Evolutionary conservation across 495 filamentous ascomycete species (phyloP), one percentile per base, ranked within the genome.

Genomic region (Xylaria castorea): DNA sequence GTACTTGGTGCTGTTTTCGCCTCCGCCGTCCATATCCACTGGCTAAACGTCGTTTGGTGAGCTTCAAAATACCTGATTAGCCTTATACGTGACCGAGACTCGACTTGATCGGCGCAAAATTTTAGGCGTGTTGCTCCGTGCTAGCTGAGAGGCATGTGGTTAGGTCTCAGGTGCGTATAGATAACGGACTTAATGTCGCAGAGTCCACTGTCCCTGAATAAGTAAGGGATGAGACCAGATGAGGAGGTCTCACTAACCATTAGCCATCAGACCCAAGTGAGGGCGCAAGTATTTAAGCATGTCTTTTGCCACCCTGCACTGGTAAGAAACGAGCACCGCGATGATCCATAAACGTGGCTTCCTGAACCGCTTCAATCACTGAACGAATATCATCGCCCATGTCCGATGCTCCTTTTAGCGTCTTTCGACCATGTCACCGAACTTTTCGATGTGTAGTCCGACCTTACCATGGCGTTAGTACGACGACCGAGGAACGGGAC

Each of bases 1-100:
- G 77, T 81, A 78, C 60, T 81, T 71, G 1, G 71, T 58, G 66
- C 22, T 36, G 57, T 74, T 77, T 44, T 68, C 60, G 18, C 65
- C 27, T 18, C 58, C 38, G 40, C n/a, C 53, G 1, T 65, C 34
- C 62, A 50, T 71, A 40, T 32, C 25, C 9, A 42, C 42, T 44
- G n/a, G 6, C 44, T 18, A 14, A 16, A 44, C 12, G 36, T 64
- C 36, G 20, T 44, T 25, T 27, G 14, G 14, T 22, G 22, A 42
- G 22, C 8, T 30, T 44, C 11, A 6, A 44, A 64, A 44, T 42
- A n/a, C 30, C 14, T 64, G 12, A 30, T 18, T 34, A 4, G n/a
- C 38, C 44, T 25, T 27, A 9, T 44, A 44, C 27, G 2, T 16
- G 38, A 44, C 22, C 14, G 1, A 11, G 14, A 16, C n/a, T 34